Evolutionary conservation across 2,329 filamentous ascomycete species (phyloP).

Genomic region (Fusarium cicatricum): DNA sequence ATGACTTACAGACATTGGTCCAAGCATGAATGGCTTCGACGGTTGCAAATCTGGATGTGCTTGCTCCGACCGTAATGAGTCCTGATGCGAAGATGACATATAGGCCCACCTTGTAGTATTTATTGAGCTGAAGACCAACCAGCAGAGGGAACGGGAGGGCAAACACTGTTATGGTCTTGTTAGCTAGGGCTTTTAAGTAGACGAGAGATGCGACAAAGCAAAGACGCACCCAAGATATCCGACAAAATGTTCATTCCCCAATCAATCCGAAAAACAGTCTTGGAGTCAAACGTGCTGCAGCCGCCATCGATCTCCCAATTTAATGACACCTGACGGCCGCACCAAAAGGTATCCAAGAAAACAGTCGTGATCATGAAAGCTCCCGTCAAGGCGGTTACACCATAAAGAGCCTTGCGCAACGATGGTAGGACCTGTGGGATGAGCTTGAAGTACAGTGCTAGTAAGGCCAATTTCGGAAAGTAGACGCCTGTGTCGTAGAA

Average conservation of each 20-base stretch:
- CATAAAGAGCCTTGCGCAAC: constrained; percentile 38
- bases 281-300: constrained; percentile 41
- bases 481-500: constrained; percentile 46
- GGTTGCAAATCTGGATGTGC: constrained; percentile 29
- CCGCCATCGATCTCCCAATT: constrained; percentile 39
- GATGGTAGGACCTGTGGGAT: constrained; percentile 39
- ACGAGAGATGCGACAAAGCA: neutral
- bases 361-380: constrained; percentile 37
- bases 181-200: neutral
- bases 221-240: constrained; percentile 21
- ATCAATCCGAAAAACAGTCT: constrained; percentile 40
- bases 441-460: constrained; percentile 43
- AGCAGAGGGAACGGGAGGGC: constrained; percentile 28
- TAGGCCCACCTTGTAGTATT: constrained; percentile 25
- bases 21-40: constrained; percentile 35
- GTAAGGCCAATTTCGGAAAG: constrained; percentile 41
- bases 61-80: constrained; percentile 31
- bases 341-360: constrained; percentile 45
- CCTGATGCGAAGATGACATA: constrained; percentile 31
- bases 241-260: constrained; percentile 42
- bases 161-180: constrained; percentile 13
- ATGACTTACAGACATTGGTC: constrained; percentile 37
- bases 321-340: constrained; percentile 39
- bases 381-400: constrained; percentile 30
- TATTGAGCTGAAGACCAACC: constrained; percentile 23